Evolutionary conservation across 768 basidiomycete species (phyloP).

Genomic region (Boletus vermiculosoides): DNA sequence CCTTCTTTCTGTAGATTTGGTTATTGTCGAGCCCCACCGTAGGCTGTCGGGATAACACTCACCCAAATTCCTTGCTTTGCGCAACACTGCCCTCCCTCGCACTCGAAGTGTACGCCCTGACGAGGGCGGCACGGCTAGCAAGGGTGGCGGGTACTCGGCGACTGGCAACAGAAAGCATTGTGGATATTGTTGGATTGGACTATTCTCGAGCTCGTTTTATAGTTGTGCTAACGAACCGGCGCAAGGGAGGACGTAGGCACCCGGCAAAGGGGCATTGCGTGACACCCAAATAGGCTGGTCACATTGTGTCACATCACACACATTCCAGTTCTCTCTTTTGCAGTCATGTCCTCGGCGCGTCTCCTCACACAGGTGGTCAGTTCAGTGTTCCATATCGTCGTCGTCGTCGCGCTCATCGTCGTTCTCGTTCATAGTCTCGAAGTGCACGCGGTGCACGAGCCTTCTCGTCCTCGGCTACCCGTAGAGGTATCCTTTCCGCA

Average conservation of each 20-base stretch:
- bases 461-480: constrained; percentile 60
- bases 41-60: constrained; percentile 13
- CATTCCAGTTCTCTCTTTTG: constrained; percentile 41
- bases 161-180: constrained; percentile 25
- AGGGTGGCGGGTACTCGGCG: constrained; percentile 44
- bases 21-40: not conserved
- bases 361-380: constrained; percentile 57
- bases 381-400: not conserved
- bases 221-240: no score
- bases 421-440: constrained; percentile 32
- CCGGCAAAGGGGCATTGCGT: constrained; percentile 9
- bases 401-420: constrained; percentile 10
- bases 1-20: constrained; percentile 55
- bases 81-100: constrained; percentile 57
- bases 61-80: constrained; percentile 63
- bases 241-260: not conserved
- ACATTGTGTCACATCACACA: constrained; percentile 44
- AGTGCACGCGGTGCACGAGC: constrained; percentile 51
- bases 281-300: constrained; percentile 26
- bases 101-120: constrained; percentile 39
- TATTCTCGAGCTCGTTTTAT: no score
- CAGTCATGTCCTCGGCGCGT: constrained; percentile 57
- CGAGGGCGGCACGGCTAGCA: constrained; percentile 34
- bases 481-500: constrained; percentile 53
- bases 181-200: no score